Base-by-base conservation (phyloP, 2,329 filamentous ascomycete species). In the Colletotrichum ledebouriae region DNA sequence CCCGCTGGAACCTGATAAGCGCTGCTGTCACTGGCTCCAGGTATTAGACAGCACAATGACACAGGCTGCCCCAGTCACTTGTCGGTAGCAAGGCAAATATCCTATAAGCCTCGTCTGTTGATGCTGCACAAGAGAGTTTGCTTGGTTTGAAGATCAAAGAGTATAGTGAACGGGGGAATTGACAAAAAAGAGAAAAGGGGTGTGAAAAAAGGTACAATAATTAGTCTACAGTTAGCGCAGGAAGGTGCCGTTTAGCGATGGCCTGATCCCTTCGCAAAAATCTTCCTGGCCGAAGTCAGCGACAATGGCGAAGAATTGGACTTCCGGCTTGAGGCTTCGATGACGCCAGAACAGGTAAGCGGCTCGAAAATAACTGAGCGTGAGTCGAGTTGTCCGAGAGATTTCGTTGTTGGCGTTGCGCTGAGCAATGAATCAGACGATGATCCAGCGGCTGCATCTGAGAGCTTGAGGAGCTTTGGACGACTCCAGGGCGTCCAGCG, bases 1-100 rank as follows among this genome's bases (percentile, higher is more conserved):
- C 59, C 41, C 66, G 66, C 66, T 49, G 60, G 53, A 42, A 56
- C 22, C 65, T 58, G 66, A 69, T 66, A 69, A 69, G 66, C 25
- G 7, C 25, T 49, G 65, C 12, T 15, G 59, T 22, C 22, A 12
- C 42, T n/a, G 13, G 34, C 44, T 55, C 49, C 37, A 44, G 49
- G 62, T 55, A 69, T 66, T 52, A 57, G 56, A 56, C 44, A 33
- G 17, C 41, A 46, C 49, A 57, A 50, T 52, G 42, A 33, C 53
- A 59, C 34, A 41, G 33, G 55, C 29, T 20, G 25, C 25, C 10
- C 49, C 12, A 34, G 22, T 22, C 25, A 34, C 4, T 20, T 37
- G 53, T 52, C 37, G 29, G 55, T 29, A 17, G n/a, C 22, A 15
- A 67, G 42, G 41, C 37, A 50, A 37, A 41, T 52, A 49, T n/a